Percentiles rank a stretch among this genome's conserved stretches.
Conservation (phyloP, 2,329 filamentous ascomycete species). For the Lithohypha guttulata region DNA sequence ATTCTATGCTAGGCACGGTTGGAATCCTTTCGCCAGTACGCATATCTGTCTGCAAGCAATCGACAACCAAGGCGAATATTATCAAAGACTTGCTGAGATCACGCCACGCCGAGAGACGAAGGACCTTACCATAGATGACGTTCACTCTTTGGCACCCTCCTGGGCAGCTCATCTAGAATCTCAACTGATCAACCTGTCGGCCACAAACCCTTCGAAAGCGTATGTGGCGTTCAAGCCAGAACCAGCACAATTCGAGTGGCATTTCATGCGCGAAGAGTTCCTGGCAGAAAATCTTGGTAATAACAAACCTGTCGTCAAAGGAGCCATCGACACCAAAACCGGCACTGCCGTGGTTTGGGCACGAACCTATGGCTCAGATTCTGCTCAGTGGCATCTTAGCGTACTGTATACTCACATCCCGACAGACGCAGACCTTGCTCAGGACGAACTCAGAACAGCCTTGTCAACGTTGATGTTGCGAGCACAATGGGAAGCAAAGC, state of each 20-base stretch:
- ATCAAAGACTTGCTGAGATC: slow-evolving; percentile 11
- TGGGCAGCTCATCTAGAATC: slow-evolving; percentile 43
- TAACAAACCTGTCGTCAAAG: slow-evolving; percentile 49
- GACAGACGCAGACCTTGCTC: slow-evolving; percentile 30
- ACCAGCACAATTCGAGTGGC: slow-evolving; percentile 59
- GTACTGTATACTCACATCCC: slow-evolving; percentile 29
- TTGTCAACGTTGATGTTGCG: slow-evolving; percentile 54
- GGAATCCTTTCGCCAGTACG: slow-evolving; percentile 61
- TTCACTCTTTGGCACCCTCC: slow-evolving; percentile 42
- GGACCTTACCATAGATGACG: slow-evolving; percentile 26
- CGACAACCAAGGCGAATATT: slow-evolving; percentile 17
- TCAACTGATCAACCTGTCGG: slow-evolving; percentile 43
- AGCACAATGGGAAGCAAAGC: slow-evolving; percentile 58
- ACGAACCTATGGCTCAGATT: slow-evolving; percentile 26
- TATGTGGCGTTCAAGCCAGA: slow-evolving; percentile 60
- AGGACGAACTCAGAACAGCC: slow-evolving; percentile 21
- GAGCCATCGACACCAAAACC: slow-evolving; percentile 43
- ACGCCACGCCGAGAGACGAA: slow-evolving; percentile 23
- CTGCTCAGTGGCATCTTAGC: slow-evolving; percentile 31
- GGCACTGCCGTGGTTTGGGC: slow-evolving; percentile 32
- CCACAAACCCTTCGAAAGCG: slow-evolving; percentile 34
- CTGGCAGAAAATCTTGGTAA: slow-evolving; percentile 51
- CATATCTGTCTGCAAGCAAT: slow-evolving; percentile 55
- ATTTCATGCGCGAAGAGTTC: slow-evolving; percentile 71
- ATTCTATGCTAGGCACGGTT: slow-evolving; percentile 70